A percentile compares a stretch with the other conserved stretches of the same genome.
phyloP scores from a whole-genome alignment of 371 early-diverging fungal genomes.

The Agmasoma carcini region DNA sequence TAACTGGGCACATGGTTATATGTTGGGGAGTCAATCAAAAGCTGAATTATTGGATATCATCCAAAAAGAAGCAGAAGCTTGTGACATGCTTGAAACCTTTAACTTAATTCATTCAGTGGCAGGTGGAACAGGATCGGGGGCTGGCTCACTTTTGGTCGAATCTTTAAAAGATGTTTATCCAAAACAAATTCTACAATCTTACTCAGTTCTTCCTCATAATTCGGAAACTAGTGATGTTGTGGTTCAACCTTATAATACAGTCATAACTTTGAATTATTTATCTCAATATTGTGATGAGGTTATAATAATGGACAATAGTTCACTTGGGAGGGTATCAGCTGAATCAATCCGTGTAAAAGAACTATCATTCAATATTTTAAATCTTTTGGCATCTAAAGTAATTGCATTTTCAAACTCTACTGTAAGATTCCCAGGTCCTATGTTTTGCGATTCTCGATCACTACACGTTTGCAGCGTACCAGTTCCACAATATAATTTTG shows the following conservation, averaged over 20 bases:
- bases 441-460: constrained; percentile 88
- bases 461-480: constrained; percentile 82
- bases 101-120: constrained; percentile 76
- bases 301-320: constrained; percentile 49
- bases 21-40: constrained; percentile 60
- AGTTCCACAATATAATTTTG: constrained; percentile 79
- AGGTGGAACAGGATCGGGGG: constrained; percentile 85
- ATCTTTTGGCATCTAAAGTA: constrained; percentile 79
- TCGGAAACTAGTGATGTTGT: constrained; percentile 89
- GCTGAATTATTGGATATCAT: constrained; percentile 77
- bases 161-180: constrained; percentile 72
- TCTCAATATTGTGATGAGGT: constrained; percentile 80
- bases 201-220: constrained; percentile 95
- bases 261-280: constrained; percentile 75
- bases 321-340: constrained; percentile 69
- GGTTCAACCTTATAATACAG: constrained; percentile 96
- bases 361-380: constrained; percentile 63
- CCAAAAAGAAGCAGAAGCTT: constrained; percentile 76
- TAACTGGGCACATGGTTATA: constrained; percentile 76
- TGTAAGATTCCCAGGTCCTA: constrained; percentile 89
- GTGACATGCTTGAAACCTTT: constrained; percentile 72
- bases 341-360: constrained; percentile 76
- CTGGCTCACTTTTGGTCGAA: constrained; percentile 73
- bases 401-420: constrained; percentile 91
- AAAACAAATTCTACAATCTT: constrained; percentile 86